phyloP scores from a whole-genome alignment of 1,284 basidiomycete species.

The Phylloboletellus chloephorus region DNA sequence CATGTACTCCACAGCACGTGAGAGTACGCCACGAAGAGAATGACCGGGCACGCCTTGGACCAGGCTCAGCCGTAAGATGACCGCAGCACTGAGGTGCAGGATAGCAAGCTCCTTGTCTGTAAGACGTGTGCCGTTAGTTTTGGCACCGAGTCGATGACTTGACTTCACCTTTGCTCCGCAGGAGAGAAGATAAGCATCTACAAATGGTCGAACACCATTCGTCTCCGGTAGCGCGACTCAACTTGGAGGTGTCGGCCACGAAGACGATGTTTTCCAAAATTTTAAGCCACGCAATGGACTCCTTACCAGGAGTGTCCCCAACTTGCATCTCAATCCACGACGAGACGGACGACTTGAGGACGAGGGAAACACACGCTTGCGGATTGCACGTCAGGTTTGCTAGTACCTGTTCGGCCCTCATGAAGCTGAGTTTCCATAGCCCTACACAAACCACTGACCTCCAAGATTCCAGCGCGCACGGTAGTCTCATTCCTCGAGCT shows the following conservation, averaged over 20 bases:
- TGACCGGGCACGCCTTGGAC: conserved; percentile 2
- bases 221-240: conserved; percentile 46
- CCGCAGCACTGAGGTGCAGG: conserved; percentile 15
- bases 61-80: conserved; percentile 22
- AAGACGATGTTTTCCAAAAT: conserved; percentile 67
- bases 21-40: conserved; percentile 30
- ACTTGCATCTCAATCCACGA: conserved; percentile 79
- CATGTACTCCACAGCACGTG: conserved; percentile 33
- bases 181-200: conserved; percentile 45
- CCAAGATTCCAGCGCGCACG: conserved; percentile 57
- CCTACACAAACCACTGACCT: conserved; percentile 40
- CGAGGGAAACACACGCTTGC: conserved; percentile 61
- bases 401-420: conserved; percentile 47
- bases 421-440: not conserved
- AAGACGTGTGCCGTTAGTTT: not conserved
- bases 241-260: conserved; percentile 31
- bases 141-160: not conserved
- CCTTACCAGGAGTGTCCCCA: conserved; percentile 25
- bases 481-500: conserved; percentile 49
- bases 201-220: conserved; percentile 53
- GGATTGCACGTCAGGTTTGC: conserved; percentile 64
- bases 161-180: conserved; percentile 29
- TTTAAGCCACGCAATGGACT: conserved; percentile 58
- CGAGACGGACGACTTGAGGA: conserved; percentile 64
- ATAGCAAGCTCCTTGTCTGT: conserved; percentile 22